Percentiles rank a stretch among this genome's conserved stretches.
These are phyloP conservation scores for Stemphylium beticola DNA, from an alignment of 2,329 filamentous ascomycete genomes.

Conservation along the genomic window DNA sequence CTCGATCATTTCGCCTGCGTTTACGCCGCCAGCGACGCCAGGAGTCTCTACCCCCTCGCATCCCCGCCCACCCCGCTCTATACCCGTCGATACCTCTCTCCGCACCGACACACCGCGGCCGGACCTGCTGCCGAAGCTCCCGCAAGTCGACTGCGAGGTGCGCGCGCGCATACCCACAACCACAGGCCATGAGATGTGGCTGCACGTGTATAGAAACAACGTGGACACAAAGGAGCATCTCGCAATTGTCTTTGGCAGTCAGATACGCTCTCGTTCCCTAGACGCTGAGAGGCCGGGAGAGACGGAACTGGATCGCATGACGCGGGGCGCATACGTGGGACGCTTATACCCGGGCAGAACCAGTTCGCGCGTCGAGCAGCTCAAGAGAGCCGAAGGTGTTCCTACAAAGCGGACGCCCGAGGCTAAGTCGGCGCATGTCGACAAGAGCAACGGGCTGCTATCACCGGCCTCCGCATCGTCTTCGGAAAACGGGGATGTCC, in stretches of 20 bases:
- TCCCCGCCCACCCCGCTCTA: conserved; percentile 46
- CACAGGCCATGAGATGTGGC: conserved; percentile 91
- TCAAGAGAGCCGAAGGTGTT: conserved; percentile 48
- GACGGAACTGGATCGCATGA: conserved; percentile 90
- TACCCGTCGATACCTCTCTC: conserved; percentile 51
- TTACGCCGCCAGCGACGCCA: conserved; percentile 50
- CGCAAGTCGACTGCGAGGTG: conserved; percentile 90
- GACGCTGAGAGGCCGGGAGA: conserved; percentile 76
- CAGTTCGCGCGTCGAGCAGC: conserved; percentile 69
- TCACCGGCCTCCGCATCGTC: conserved; percentile 31
- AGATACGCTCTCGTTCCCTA: conserved; percentile 75
- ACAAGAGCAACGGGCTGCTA: conserved; percentile 17
- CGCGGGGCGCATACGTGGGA: conserved; percentile 89
- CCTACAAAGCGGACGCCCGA: conserved; percentile 27
- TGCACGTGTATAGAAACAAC: conserved; percentile 93
- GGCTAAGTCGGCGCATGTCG: conserved; percentile 3
- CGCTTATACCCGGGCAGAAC: conserved; percentile 84
- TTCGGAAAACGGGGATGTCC: conserved; percentile 37
- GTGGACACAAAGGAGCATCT: conserved; percentile 95
- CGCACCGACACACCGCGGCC: conserved; percentile 62
- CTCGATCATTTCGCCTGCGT: conserved; percentile 56
- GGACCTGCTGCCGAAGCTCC: conserved; percentile 75
- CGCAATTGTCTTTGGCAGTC: conserved; percentile 92
- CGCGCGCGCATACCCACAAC: conserved; percentile 94
- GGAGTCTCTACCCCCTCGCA: conserved; percentile 43